Percentiles rank a stretch among this genome's conserved stretches.
Conservation (phyloP, 148 eudicot species). For the Amaranthus cruentus region DNA sequence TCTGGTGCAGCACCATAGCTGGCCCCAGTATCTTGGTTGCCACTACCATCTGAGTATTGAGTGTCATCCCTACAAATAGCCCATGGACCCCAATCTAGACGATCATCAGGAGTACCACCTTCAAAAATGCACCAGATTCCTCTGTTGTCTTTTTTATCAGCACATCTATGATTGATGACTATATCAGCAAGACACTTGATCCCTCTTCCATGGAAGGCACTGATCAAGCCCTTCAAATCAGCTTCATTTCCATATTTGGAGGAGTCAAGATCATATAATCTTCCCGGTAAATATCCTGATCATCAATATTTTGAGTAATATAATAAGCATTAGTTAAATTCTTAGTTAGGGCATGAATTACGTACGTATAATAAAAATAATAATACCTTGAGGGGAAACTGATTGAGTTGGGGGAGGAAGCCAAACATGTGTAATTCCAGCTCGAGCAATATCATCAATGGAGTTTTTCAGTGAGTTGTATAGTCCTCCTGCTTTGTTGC, state of each 20-base stretch:
- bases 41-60: constrained; percentile 12
- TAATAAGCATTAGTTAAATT: not conserved
- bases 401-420: constrained; percentile 78
- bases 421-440: constrained; percentile 81
- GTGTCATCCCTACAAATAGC: constrained; percentile 12
- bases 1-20: constrained; percentile 16
- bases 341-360: not conserved
- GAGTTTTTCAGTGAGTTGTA: constrained; percentile 43
- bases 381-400: constrained; percentile 52
- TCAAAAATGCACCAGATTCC: constrained; percentile 16
- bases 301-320: not conserved
- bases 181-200: constrained; percentile 18
- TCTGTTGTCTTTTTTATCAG: constrained; percentile 10
- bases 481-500: constrained; percentile 53
- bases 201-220: constrained; percentile 5
- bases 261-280: constrained; percentile 13
- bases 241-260: constrained; percentile 5
- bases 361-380: too few species aligned
- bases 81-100: constrained; percentile 23
- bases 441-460: constrained; percentile 47
- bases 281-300: constrained; percentile 17
- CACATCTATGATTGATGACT: constrained; percentile 17
- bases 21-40: constrained; percentile 13
- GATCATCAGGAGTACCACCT: constrained; percentile 17
- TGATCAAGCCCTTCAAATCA: constrained; percentile 5